These are phyloP conservation scores for Panellus pusillus DNA, from an alignment of 768 basidiomycete species.

Conservation along the genomic window DNA sequence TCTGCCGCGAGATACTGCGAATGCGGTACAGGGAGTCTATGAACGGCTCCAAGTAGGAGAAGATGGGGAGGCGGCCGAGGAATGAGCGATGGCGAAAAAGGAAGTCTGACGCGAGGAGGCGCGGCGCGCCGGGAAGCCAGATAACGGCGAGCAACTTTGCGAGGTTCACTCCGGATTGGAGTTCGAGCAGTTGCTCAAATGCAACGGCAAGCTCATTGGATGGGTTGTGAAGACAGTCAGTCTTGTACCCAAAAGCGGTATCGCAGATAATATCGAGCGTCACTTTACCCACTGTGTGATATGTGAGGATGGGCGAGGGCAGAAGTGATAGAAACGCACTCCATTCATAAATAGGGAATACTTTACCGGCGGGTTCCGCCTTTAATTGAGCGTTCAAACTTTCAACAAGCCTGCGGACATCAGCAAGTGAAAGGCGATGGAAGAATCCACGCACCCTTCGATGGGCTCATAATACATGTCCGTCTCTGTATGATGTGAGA, in stretches of 20 bases:
- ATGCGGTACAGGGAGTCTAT: constrained; percentile 44
- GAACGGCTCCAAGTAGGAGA: constrained; percentile 17
- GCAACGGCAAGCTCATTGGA: constrained; percentile 46
- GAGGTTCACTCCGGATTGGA: constrained; percentile 39
- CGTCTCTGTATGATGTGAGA: constrained; percentile 30
- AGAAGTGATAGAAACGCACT: constrained; percentile 31
- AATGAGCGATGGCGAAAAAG: constrained; percentile 38
- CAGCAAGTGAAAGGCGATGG: too few species aligned
- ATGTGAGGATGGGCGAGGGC: neutral
- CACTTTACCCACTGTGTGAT: constrained; percentile 43
- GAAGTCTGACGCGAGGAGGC: constrained; percentile 34
- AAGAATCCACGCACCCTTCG: constrained; percentile 34
- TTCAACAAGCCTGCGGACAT: constrained; percentile 34
- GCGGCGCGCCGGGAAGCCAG: constrained; percentile 28
- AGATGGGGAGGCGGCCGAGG: constrained; percentile 18
- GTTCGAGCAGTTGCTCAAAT: constrained; percentile 40
- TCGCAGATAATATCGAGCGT: constrained; percentile 53
- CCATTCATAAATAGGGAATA: constrained; percentile 41
- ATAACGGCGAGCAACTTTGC: constrained; percentile 33
- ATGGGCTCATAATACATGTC: constrained; percentile 50
- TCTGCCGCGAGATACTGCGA: constrained; percentile 37
- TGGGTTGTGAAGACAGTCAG: constrained; percentile 44
- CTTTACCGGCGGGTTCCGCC: constrained; percentile 14
- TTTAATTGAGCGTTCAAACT: constrained; percentile 36
- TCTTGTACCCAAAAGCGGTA: constrained; percentile 46